Percentiles rank a stretch among this genome's conserved stretches.
These are phyloP conservation scores for Lactifluus volemus DNA, from an alignment of 768 basidiomycete species.

Conservation along the genomic window DNA sequence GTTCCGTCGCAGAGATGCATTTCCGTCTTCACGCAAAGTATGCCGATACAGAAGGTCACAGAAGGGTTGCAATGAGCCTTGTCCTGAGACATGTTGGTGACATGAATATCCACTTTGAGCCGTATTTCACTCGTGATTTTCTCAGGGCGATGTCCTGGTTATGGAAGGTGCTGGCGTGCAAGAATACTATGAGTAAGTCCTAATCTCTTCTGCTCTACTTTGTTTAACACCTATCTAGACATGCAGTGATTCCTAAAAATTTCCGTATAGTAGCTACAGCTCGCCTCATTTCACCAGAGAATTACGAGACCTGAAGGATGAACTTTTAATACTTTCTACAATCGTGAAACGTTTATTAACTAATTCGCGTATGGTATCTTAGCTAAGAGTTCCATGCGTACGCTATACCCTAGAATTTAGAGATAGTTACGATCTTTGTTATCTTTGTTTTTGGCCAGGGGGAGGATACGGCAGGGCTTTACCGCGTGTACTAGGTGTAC, in stretches of 20 bases:
- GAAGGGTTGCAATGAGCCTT: conserved; percentile 40
- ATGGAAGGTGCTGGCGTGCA: conserved; percentile 70
- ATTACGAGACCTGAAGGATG: conserved; percentile 3
- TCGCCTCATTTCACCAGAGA: conserved; percentile 42
- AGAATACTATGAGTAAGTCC: conserved; percentile 57
- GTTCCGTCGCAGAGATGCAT: conserved; percentile 71
- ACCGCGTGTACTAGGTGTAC: not conserved
- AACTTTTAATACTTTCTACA: not conserved
- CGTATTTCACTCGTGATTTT: conserved; percentile 6
- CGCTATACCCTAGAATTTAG: not conserved
- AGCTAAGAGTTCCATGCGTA: not conserved
- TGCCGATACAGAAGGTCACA: conserved; percentile 23
- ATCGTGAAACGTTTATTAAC: not conserved
- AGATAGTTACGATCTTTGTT: not conserved
- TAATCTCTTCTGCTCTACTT: not conserved
- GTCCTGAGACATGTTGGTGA: conserved; percentile 55
- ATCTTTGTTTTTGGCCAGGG: not conserved
- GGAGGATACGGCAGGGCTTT: conserved; percentile 14
- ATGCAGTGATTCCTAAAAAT: conserved; percentile 64
- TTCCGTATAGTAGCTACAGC: conserved; percentile 79
- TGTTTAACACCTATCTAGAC: conserved; percentile 33
- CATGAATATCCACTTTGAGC: not conserved
- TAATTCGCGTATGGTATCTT: not conserved
- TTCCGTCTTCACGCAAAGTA: conserved; percentile 46
- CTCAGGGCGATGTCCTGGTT: conserved; percentile 65